Evolutionary conservation across 257 asterid species (phyloP).

Genomic region (Capsicum rhomboideum): DNA sequence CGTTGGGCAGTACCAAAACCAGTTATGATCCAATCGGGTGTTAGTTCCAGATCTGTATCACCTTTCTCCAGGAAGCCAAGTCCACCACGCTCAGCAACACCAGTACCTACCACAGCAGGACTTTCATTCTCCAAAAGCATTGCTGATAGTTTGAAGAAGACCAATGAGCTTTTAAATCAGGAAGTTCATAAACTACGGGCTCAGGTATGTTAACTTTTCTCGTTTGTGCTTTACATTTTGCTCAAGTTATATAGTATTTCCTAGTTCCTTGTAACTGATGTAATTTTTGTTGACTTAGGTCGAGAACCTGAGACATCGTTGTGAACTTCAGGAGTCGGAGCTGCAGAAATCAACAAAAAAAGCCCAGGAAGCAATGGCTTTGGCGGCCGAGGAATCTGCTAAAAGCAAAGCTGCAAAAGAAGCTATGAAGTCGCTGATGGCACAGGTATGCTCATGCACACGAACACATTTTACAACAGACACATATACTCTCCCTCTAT

Average conservation of each 20-base stretch:
- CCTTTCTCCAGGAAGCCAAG: conserved; percentile 87
- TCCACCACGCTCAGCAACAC: conserved; percentile 91
- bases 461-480: neutral
- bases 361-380: conserved; percentile 71
- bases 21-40: conserved; percentile 46
- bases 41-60: conserved; percentile 81
- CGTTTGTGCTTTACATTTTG: neutral
- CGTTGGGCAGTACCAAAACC: conserved; percentile 65
- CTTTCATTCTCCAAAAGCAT: conserved; percentile 76
- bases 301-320: conserved; percentile 58
- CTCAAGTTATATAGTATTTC: neutral
- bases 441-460: conserved; percentile 48
- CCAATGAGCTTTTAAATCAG: conserved; percentile 76
- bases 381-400: conserved; percentile 87
- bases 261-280: neutral
- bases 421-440: conserved; percentile 81
- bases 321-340: conserved; percentile 74
- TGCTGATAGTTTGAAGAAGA: conserved; percentile 78
- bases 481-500: neutral
- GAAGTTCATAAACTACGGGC: conserved; percentile 73
- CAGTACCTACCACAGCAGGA: conserved; percentile 81
- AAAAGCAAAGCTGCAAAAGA: conserved; percentile 95
- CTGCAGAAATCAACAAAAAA: conserved; percentile 63
- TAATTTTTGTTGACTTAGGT: conserved; percentile 28
- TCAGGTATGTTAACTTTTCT: conserved; percentile 40